Conservation (phyloP, 2,329 filamentous ascomycete species). For the Trichoderma asperellum region DNA sequence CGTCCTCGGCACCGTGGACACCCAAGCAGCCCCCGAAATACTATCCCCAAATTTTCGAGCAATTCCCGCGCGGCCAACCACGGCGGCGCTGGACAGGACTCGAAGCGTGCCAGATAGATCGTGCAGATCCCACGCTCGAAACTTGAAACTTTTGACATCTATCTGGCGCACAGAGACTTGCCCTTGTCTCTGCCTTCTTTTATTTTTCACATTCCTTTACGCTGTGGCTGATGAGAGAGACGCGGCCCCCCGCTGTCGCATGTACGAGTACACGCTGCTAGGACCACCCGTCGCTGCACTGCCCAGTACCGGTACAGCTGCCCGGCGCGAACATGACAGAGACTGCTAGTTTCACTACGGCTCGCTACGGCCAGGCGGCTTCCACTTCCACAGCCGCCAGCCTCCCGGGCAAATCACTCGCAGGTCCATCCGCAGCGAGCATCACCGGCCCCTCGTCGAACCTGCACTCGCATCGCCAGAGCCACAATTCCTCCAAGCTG, state of each 20-base stretch:
- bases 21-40: slow-evolving; percentile 1
- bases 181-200: slow-evolving; percentile 1
- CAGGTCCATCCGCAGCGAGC: slow-evolving; percentile 29
- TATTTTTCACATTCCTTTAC: slow-evolving; percentile 4
- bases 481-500: slow-evolving; percentile 59
- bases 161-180: not conserved
- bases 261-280: slow-evolving; percentile 19
- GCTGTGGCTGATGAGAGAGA: slow-evolving; percentile 27
- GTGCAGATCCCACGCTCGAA: not conserved
- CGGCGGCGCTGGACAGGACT: not conserved
- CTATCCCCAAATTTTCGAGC: slow-evolving; percentile 1
- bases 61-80: not conserved
- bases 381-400: slow-evolving; percentile 28
- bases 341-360: slow-evolving; percentile 30
- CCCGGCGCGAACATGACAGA: slow-evolving; percentile 29
- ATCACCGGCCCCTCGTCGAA: slow-evolving; percentile 31
- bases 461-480: slow-evolving; percentile 55
- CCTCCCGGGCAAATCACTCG: slow-evolving; percentile 25
- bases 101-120: slow-evolving; percentile 11
- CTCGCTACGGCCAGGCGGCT: slow-evolving; percentile 25
- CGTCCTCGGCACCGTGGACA: slow-evolving; percentile 20
- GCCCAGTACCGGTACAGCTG: slow-evolving; percentile 10
- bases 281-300: slow-evolving; percentile 14
- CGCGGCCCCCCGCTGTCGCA: slow-evolving; percentile 14
- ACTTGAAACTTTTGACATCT: not conserved